Base-by-base conservation (phyloP, 225 moss, liverwort and hornwort species). In the Physcomitrium patens region DNA sequence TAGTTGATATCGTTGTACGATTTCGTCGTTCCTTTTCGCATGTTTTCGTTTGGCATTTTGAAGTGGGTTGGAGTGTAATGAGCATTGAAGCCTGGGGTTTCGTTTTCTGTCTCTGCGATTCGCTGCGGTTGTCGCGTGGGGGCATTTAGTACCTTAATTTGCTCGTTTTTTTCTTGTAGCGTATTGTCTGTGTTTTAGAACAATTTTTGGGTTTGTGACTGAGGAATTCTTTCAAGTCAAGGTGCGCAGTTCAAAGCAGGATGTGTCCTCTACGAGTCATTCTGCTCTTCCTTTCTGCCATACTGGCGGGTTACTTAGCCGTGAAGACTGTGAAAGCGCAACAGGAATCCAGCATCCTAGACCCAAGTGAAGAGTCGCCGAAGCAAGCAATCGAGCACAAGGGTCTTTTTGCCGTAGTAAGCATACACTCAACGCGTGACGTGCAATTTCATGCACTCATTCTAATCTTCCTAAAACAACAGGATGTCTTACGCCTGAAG, bases 201-300 rank as follows among this genome's bases (percentile, higher is more conserved):
- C 8, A 23, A 50, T 37, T 0, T 50, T 50, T 5, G n/a, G 27
- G 55, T 54, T 62, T 9, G 72, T 49, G 43, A 50, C 24, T 9
- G 31, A 37, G 31, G 31, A 37, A 37, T 37, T 37, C 31, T 37
- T 37, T 37, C 31, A 37, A 37, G 31, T 61, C 54, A 13, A 31
- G 19, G 45, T n/a, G 52, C 9, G 17, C 6, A 23, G 3, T 16
- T 12, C 18, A 8, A 58, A 77, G 45, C 70, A 85, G 55, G 61
- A 88, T 89, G 88, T 89, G 88, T 86, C 88, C 88, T 7, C 48
- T 89, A 0, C 83, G 88, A 8, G 83, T 89, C 71, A 78, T 89
- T 63, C 31, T 89, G 73, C 15, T 89, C 49, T 79, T 89, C 48
- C 76, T 89, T 2, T 89, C 88, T 24, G 88, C 88, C 60, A 3